Conservation (phyloP, 1,284 basidiomycete species). For the Mycena citricolor region DNA sequence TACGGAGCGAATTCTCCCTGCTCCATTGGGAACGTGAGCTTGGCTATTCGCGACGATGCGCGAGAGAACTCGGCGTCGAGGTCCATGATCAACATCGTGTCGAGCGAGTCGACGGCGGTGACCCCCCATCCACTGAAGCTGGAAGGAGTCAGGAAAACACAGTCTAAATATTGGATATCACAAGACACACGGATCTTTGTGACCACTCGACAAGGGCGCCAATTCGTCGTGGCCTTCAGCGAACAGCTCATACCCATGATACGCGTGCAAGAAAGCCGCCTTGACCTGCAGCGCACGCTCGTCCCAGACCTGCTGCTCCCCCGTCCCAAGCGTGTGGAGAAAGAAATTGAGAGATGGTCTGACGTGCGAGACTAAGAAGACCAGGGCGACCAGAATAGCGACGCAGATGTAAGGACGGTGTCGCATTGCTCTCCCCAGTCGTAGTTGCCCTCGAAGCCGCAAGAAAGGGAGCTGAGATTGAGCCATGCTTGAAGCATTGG, state of each 20-base stretch:
- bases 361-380: no score
- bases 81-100: constrained; percentile 87
- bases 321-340: no score
- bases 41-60: constrained; percentile 69
- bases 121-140: constrained; percentile 89
- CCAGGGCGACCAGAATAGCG: no score
- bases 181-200: constrained; percentile 56
- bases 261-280: constrained; percentile 62
- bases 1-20: constrained; percentile 50
- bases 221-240: constrained; percentile 66
- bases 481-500: no score
- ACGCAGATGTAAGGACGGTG: no score
- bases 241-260: constrained; percentile 56
- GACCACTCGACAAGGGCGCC: constrained; percentile 46
- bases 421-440: no score
- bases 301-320: constrained; percentile 52
- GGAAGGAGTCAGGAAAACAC: no score
- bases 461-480: no score
- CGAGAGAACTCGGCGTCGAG: constrained; percentile 77
- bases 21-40: constrained; percentile 59
- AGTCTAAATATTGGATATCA: no score
- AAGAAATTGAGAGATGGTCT: no score
- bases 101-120: constrained; percentile 78
- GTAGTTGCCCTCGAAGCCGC: no score
- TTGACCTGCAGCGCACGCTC: constrained; percentile 57